These are phyloP conservation scores for Podila verticillata DNA, from an alignment of 192 early-diverging fungal genomes.

Conservation along the genomic window DNA sequence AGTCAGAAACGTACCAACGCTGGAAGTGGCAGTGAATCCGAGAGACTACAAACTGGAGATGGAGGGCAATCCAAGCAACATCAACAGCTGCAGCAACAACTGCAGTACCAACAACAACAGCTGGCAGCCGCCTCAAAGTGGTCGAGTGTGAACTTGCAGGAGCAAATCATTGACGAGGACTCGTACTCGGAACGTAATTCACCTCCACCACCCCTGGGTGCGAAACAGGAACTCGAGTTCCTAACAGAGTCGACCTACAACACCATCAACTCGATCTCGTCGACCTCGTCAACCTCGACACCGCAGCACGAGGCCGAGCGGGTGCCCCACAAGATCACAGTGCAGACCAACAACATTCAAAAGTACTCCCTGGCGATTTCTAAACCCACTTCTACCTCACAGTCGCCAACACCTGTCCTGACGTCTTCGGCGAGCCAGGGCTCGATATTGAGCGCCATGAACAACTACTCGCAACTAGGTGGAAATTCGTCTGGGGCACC, in stretches of 20 bases:
- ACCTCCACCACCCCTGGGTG: slow-evolving; percentile 1
- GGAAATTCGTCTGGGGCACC: neutral
- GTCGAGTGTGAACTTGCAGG: slow-evolving; percentile 21
- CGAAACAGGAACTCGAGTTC: slow-evolving; percentile 24
- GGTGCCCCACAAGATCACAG: slow-evolving; percentile 35
- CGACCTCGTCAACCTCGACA: neutral
- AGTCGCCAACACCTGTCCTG: slow-evolving; percentile 18
- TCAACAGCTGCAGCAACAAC: neutral
- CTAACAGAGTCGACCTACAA: neutral
- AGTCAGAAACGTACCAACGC: slow-evolving; percentile 29
- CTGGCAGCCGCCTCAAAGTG: slow-evolving; percentile 8
- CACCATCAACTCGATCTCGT: neutral
- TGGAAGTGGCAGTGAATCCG: slow-evolving; percentile 22
- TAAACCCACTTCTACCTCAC: slow-evolving; percentile 15
- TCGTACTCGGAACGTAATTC: slow-evolving; percentile 22
- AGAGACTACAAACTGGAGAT: slow-evolving; percentile 1
- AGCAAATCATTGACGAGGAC: slow-evolving; percentile 44
- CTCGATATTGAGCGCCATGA: slow-evolving; percentile 24
- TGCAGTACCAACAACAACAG: neutral
- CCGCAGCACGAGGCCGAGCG: slow-evolving; percentile 18
- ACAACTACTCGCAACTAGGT: neutral
- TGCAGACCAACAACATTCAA: slow-evolving; percentile 30
- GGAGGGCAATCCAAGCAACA: slow-evolving; percentile 6
- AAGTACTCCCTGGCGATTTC: slow-evolving; percentile 43
- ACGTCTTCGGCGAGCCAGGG: slow-evolving; percentile 33